Conservation (phyloP, 345 rosid genomes). For the Populus deltoides region DNA sequence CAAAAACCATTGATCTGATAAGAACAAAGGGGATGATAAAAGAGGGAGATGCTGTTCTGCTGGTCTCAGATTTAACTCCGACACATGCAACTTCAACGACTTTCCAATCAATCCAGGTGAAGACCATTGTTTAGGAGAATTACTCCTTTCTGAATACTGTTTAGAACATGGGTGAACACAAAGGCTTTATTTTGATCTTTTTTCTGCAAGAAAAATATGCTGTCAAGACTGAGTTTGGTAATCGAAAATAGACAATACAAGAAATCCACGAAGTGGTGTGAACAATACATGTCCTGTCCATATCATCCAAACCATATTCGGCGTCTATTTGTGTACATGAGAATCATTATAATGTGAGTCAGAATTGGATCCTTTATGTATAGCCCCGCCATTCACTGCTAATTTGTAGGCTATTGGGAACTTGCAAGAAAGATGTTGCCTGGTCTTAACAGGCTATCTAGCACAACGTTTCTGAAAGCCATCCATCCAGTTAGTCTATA, state of each 20-base stretch:
- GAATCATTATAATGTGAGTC: no score
- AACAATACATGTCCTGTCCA: background rate
- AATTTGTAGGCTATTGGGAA: background rate
- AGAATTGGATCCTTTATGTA: no score
- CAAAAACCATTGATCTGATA: conserved; percentile 39
- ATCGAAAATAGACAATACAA: background rate
- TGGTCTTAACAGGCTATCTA: background rate
- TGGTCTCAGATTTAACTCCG: conserved; percentile 57
- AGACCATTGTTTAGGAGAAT: conserved; percentile 36
- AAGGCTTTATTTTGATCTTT: background rate
- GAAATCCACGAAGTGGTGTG: background rate
- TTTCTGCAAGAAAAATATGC: background rate
- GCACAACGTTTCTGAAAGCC: background rate
- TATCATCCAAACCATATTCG: background rate
- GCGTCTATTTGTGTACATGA: background rate
- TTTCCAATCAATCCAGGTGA: conserved; percentile 57
- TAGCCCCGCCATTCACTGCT: background rate
- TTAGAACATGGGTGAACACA: background rate
- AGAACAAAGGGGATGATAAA: conserved; percentile 51
- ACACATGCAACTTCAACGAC: conserved; percentile 29
- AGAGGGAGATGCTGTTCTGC: conserved; percentile 44
- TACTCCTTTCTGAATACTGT: background rate
- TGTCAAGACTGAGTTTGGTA: background rate
- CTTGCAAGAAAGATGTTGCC: background rate
- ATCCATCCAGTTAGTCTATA: background rate